These are phyloP conservation scores for Hypholoma sublateritium DNA, from an alignment of 768 basidiomycete species.

Conservation along the genomic window DNA sequence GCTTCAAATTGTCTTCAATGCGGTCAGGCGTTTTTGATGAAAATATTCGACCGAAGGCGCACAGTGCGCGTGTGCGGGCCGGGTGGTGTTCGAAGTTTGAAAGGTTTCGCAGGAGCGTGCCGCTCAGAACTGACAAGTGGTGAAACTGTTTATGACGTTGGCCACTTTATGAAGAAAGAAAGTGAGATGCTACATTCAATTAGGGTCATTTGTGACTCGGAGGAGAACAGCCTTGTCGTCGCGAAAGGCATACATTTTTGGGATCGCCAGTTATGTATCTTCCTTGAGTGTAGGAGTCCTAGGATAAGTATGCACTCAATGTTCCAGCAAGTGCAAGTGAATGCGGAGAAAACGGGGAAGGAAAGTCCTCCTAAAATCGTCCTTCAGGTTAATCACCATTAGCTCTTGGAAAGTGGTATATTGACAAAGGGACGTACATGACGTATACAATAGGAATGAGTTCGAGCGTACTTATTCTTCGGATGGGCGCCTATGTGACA, in stretches of 20 bases:
- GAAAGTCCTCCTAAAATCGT: neutral
- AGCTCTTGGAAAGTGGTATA: neutral
- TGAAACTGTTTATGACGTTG: too few relatives aligned
- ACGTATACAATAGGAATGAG: neutral
- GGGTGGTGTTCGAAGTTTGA: too few relatives aligned
- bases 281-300: neutral
- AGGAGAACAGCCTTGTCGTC: neutral
- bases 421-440: neutral
- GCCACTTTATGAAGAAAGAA: neutral
- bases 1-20: too few relatives aligned
- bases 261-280: slow-evolving; percentile 3
- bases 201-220: neutral
- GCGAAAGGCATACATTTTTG: slow-evolving; percentile 17
- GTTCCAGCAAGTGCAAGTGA: neutral
- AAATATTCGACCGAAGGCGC: too few relatives aligned
- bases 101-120: too few relatives aligned
- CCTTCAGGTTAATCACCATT: neutral
- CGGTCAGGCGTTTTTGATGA: too few relatives aligned
- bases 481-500: neutral
- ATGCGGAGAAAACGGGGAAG: neutral
- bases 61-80: too few relatives aligned
- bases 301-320: neutral
- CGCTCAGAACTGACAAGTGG: too few relatives aligned
- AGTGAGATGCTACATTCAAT: neutral
- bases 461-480: slow-evolving; percentile 3